phyloP scores from a whole-genome alignment of 108 stramenopile genomes.

The Fragilariopsis cylindrus region DNA sequence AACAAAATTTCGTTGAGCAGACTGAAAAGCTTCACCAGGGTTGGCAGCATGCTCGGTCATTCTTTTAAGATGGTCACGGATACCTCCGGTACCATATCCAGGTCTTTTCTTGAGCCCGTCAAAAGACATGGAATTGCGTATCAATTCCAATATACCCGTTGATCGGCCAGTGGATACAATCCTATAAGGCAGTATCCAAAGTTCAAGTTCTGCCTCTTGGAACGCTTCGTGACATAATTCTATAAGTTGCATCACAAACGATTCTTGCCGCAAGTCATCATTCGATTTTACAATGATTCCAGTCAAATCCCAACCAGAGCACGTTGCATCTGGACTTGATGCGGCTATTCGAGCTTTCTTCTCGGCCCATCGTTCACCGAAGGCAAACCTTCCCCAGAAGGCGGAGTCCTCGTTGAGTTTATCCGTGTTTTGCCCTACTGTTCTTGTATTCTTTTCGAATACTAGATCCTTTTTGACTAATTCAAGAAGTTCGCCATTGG shows the following conservation, averaged over 20 bases:
- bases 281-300: slow-evolving; percentile 98
- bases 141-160: slow-evolving; percentile 92
- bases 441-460: slow-evolving; percentile 55
- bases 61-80: slow-evolving; percentile 71
- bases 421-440: slow-evolving; percentile 40
- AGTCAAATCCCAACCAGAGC: slow-evolving; percentile 86
- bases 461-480: slow-evolving; percentile 86
- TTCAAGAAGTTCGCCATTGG: slow-evolving; percentile 81
- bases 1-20: slow-evolving; percentile 84
- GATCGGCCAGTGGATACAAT: slow-evolving; percentile 91
- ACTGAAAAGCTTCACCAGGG: slow-evolving; percentile 74
- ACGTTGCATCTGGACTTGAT: slow-evolving; percentile 68
- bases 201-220: slow-evolving; percentile 79
- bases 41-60: slow-evolving; percentile 86
- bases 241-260: slow-evolving; percentile 94
- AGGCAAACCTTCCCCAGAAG: slow-evolving; percentile 91
- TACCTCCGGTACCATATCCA: slow-evolving; percentile 79
- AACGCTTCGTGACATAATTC: slow-evolving; percentile 92
- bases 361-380: slow-evolving; percentile 95
- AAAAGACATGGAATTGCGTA: slow-evolving; percentile 91
- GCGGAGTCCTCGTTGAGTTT: slow-evolving; percentile 84
- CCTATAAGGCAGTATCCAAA: slow-evolving; percentile 93
- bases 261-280: slow-evolving; percentile 97
- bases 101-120: slow-evolving; percentile 96
- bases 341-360: slow-evolving; percentile 88